Base-by-base conservation (phyloP, 305 asterid species). In the Solanum hybrid region DNA sequence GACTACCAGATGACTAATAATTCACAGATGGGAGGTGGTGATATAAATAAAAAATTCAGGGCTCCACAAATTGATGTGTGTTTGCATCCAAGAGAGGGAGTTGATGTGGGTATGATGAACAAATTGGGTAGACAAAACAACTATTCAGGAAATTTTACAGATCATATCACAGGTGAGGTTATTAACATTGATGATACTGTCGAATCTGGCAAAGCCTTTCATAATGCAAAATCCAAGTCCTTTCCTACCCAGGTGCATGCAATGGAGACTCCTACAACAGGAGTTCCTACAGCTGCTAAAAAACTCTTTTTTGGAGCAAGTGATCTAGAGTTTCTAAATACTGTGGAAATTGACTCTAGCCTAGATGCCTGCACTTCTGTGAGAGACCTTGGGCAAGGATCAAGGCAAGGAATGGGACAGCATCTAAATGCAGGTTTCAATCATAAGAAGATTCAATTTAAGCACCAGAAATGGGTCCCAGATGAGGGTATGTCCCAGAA, bases 81-180 rank as follows among this genome's bases (percentile, higher is more conserved):
- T 87, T 90, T 90, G 89, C 92, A 88, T 87, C 94, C 95, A 92
- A 91, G 91, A 66, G 86, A 90, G 96, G 89, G 92, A 90, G 85
- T 94, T 86, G 91, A 89, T 90, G 87, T 90, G 40, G 76, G 91
- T 88, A 79, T 84, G 75, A 85, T 85, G 89, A 91, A 89, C 56
- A 90, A 89, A 86, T 81, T 92, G 87, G 69, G 90, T 78, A 66
- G 90, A 90, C 91, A 88, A 90, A 90, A 71, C 32, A 91, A 93
- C 91, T 92, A 79, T 60, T 88, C 94, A 89, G 94, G 93, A 86
- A 89, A 89, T 89, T 90, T 79, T 79, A 92, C 88, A 89, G 94
- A 93, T 84, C 91, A 93, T 91, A 88, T 92, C 85, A 89, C 92
- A 73, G 99, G 98, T 91, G 99, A 97, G 93, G 96, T 95, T 88